Conservation (phyloP, 1,284 basidiomycete species). For the Tremellales sp. region DNA sequence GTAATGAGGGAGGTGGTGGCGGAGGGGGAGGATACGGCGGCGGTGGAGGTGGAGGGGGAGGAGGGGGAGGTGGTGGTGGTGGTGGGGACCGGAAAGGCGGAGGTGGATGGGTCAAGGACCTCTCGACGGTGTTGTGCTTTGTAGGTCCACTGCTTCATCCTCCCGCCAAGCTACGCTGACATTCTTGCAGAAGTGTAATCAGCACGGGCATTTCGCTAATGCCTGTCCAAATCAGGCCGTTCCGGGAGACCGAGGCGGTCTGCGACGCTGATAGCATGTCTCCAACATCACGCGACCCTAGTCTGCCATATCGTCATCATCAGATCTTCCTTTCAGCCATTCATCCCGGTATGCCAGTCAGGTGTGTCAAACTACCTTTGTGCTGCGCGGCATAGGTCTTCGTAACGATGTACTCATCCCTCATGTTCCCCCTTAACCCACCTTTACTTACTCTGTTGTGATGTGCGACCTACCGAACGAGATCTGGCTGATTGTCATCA, state of each 20-base stretch:
- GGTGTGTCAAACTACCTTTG: too few species aligned
- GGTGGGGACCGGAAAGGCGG: constrained; percentile 41
- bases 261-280: too few species aligned
- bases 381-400: too few species aligned
- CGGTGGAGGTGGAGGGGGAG: constrained; percentile 15
- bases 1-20: constrained; percentile 44
- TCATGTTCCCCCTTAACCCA: too few species aligned
- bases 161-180: constrained; percentile 1
- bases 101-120: constrained; percentile 43
- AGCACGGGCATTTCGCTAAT: constrained; percentile 93
- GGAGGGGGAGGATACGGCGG: constrained; percentile 14
- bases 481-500: too few species aligned
- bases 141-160: constrained; percentile 56
- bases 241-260: constrained; percentile 46
- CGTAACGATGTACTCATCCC: too few species aligned
- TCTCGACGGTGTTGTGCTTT: constrained; percentile 85
- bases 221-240: constrained; percentile 66
- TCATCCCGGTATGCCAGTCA: too few species aligned
- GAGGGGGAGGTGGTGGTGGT: constrained; percentile 25
- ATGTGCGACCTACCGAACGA: too few species aligned
- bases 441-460: too few species aligned
- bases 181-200: constrained; percentile 39
- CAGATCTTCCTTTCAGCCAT: too few species aligned
- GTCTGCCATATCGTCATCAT: too few species aligned
- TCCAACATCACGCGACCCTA: too few species aligned